phyloP scores from a whole-genome alignment of 2,329 filamentous ascomycete species.

The Aspergillus awamori region DNA sequence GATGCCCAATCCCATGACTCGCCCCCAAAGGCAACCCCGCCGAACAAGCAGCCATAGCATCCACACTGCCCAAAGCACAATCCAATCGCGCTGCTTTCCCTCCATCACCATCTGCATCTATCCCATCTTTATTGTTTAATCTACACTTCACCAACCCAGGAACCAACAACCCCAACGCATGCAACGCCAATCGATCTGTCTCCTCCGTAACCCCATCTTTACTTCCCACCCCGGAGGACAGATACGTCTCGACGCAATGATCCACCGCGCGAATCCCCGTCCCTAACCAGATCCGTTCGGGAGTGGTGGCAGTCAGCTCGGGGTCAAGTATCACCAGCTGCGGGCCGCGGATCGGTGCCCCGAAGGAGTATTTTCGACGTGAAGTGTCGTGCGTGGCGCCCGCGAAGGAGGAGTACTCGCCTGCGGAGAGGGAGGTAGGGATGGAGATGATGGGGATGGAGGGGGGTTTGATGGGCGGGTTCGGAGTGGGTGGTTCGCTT shows the following conservation, averaged over 20 bases:
- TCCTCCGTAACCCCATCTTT: slow-evolving; percentile 29
- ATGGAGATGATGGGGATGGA: slow-evolving; percentile 43
- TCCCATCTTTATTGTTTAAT: too few species aligned
- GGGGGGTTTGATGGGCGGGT: slow-evolving; percentile 25
- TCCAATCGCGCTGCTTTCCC: slow-evolving; percentile 49
- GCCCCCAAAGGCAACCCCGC: slow-evolving; percentile 48
- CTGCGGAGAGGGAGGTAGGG: slow-evolving; percentile 47
- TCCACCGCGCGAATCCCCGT: slow-evolving; percentile 61
- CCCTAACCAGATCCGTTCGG: slow-evolving; percentile 47
- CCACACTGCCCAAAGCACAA: slow-evolving; percentile 56
- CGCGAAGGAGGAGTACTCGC: slow-evolving; percentile 46
- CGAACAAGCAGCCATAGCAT: slow-evolving; percentile 55
- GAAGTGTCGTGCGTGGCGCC: slow-evolving; percentile 43
- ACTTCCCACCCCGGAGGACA: slow-evolving; percentile 41
- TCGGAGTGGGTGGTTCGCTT: slow-evolving; percentile 21
- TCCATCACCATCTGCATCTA: slow-evolving; percentile 27
- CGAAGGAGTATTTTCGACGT: slow-evolving; percentile 42
- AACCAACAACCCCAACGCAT: slow-evolving; percentile 47
- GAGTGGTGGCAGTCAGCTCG: slow-evolving; percentile 59
- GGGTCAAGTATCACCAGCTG: slow-evolving; percentile 61
- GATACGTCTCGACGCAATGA: slow-evolving; percentile 59
- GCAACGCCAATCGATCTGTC: slow-evolving; percentile 42
- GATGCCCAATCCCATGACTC: slow-evolving; percentile 58
- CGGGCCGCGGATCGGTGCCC: slow-evolving; percentile 45
- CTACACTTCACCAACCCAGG: slow-evolving; percentile 47